Conservation (phyloP, 2,329 filamentous ascomycete genomes). For the Arthrinium puccinioides region DNA sequence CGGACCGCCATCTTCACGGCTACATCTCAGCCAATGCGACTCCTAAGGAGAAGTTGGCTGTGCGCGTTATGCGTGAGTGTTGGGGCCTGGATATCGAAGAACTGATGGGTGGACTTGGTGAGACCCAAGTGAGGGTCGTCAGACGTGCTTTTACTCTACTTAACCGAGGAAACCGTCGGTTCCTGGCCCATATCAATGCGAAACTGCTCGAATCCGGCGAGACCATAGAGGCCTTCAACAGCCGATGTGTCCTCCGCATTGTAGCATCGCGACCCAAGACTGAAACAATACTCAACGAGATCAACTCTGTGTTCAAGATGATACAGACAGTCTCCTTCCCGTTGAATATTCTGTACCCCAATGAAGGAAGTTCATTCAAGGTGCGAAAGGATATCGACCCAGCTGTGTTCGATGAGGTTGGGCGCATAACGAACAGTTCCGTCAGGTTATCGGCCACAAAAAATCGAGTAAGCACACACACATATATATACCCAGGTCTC, state of each 20-base stretch:
- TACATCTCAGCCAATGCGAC: conserved; percentile 19
- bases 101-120: conserved; percentile 33
- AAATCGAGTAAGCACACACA: too few relatives aligned
- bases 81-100: conserved; percentile 45
- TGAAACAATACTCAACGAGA: conserved; percentile 25
- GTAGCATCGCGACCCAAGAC: conserved; percentile 26
- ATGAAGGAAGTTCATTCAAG: too few relatives aligned
- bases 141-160: conserved; percentile 36
- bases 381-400: conserved; percentile 9
- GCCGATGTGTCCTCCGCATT: conserved; percentile 23
- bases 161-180: conserved; percentile 29
- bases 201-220: conserved; percentile 25
- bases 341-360: too few relatives aligned
- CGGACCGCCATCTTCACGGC: conserved; percentile 16
- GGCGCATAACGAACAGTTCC: conserved; percentile 27
- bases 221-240: conserved; percentile 27
- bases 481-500: too few relatives aligned
- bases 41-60: conserved; percentile 32
- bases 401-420: conserved; percentile 26
- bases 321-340: too few relatives aligned
- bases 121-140: conserved; percentile 29
- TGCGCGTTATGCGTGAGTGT: conserved; percentile 37
- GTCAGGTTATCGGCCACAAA: too few relatives aligned
- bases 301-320: too few relatives aligned
- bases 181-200: conserved; percentile 23